Base-by-base conservation (phyloP, 1,139 yeast genomes). In the Yamadazyma epiphylla region DNA sequence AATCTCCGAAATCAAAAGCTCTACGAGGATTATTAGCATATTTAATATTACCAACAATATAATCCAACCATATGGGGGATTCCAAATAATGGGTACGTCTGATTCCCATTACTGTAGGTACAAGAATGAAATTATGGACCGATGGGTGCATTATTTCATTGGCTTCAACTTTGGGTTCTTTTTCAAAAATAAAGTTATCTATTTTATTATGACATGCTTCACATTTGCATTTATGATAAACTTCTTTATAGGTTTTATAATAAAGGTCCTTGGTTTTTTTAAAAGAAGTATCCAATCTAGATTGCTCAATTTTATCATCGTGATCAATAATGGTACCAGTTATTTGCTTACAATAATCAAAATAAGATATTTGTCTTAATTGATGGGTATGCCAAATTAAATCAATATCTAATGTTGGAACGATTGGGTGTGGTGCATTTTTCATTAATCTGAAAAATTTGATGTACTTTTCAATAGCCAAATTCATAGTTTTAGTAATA, bases 301-400 rank as follows among this genome's bases (percentile, higher is more conserved):
- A 25, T 25, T 38, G 40, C 8, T 43, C 44, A 15, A 45, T 27
- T 24, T 35, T 37, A 28, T 45, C 48, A 26, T 41, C 33, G 28
- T 46, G 51, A 27, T 41, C 45, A 19, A 50, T 36, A 3, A 43
- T 30, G 9, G 26, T 26, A 3, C 38, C 41, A n/a, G 38, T 31
- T 4, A 15, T 26, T 5, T 26, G 24, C 17, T 34, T 29, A 28
- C 58, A 53, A 29, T 47, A 51, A 2, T 41, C 29, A 26, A 48
- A 45, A 38, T 64, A 64, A 15, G 39, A 39, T 13, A 27, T 30
- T 25, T 55, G 49, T 4, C 49, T 42, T 19, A 64, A 43, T 34
- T 58, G 66, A 36, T 64, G 68, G 6, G 70, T 62, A 33, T 60
- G 68, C 70, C 70, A 64, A 1, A 58, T 46, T 24, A 64, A 45